Conservation (phyloP, 805 yeast genomes). For the Suhomyces emberorum region DNA sequence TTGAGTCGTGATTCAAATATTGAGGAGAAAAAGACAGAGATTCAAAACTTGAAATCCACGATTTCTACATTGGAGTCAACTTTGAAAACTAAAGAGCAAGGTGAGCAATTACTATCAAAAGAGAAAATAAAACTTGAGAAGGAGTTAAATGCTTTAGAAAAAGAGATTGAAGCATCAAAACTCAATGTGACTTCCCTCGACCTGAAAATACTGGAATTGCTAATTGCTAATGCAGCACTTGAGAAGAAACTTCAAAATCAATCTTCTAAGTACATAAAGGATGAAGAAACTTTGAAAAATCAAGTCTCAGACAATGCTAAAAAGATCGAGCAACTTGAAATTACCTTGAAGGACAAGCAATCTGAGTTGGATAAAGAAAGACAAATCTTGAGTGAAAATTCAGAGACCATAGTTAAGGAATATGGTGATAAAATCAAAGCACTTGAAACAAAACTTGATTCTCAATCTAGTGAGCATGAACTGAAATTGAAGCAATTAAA, state of each 20-base stretch:
- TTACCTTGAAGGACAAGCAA: constrained; percentile 34
- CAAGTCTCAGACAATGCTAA: constrained; percentile 21
- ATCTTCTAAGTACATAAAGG: constrained; percentile 15
- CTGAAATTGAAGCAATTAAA: constrained; percentile 4
- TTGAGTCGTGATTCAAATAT: too few species aligned
- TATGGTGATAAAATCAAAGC: constrained; percentile 44
- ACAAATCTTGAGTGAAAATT: constrained; percentile 42
- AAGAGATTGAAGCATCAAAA: constrained; percentile 1
- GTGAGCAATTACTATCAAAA: too few species aligned
- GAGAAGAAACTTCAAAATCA: constrained; percentile 12
- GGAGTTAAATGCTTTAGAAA: neutral
- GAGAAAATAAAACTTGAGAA: neutral
- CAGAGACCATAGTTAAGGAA: constrained; percentile 48
- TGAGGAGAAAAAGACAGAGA: too few species aligned
- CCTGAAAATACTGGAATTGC: too few species aligned
- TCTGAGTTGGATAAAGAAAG: constrained; percentile 52
- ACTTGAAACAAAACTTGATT: constrained; percentile 35
- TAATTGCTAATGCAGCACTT: too few species aligned
- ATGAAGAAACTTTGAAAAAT: constrained; percentile 14
- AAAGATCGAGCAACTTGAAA: constrained; percentile 26
- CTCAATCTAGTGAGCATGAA: constrained; percentile 13
- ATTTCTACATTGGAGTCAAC: too few species aligned
- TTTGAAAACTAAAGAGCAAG: too few species aligned
- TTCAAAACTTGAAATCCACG: too few species aligned
- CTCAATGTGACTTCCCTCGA: too few species aligned